phyloP scores from a whole-genome alignment of 139 green algal genomes.

The Desmodesmus armatus region DNA sequence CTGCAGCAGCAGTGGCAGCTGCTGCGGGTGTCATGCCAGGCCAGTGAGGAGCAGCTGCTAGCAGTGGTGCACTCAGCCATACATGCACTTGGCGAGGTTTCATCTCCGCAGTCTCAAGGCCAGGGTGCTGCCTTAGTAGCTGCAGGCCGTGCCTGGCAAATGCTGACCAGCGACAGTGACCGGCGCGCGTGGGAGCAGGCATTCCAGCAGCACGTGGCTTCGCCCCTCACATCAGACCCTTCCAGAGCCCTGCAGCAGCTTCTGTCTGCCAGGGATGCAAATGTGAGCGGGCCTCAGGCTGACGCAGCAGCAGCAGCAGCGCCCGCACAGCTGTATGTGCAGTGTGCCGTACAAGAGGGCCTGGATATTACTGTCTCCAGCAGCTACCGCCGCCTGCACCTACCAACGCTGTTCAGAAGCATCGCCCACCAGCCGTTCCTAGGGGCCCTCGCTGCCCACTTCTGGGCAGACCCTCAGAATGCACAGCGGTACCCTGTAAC shows the following conservation, averaged over 20 bases:
- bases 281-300: no score
- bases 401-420: slow-evolving; percentile 8
- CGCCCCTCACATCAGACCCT: neutral
- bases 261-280: neutral
- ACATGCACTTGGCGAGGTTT: no score
- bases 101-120: neutral
- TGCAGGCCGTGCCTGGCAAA: no score
- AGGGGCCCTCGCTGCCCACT: neutral
- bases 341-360: slow-evolving; percentile 13
- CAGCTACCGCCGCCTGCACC: neutral
- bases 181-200: neutral
- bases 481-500: slow-evolving; percentile 3
- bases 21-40: neutral
- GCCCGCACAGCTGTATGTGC: neutral
- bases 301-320: neutral
- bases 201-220: slow-evolving; percentile 1
- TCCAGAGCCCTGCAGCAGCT: neutral
- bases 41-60: slow-evolving; percentile 10
- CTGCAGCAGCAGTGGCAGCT: slow-evolving; percentile 24
- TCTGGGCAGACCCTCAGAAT: slow-evolving; percentile 1
- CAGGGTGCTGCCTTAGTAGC: neutral
- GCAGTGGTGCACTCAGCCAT: neutral
- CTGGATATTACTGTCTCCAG: neutral
- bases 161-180: neutral
- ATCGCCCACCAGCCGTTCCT: neutral